Percentiles rank a stretch among this genome's conserved stretches.
Evolutionary conservation across 352 stramenopile genomes (phyloP).

Genomic region (Phytopythium kandeliae): DNA sequence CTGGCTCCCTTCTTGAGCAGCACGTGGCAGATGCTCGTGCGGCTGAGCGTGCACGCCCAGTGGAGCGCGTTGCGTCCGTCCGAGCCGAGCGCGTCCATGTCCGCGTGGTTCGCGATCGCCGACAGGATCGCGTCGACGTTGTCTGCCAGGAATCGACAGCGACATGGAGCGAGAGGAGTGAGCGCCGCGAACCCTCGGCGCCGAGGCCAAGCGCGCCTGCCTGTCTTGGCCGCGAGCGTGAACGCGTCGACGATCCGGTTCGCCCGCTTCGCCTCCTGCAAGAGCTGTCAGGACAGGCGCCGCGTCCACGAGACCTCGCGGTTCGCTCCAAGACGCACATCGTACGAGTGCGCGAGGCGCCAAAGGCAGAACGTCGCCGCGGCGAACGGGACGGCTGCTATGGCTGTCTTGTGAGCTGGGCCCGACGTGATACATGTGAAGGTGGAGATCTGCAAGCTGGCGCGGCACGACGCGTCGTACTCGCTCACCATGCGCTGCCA

Average conservation of each 20-base stretch:
- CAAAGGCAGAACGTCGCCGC: slow-evolving; percentile 45
- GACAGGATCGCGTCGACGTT: slow-evolving; percentile 72
- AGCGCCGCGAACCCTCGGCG: too few relatives aligned
- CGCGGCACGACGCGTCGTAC: slow-evolving; percentile 40
- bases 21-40: slow-evolving; percentile 74
- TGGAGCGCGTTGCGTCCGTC: slow-evolving; percentile 77
- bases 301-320: not conserved
- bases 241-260: slow-evolving; percentile 57
- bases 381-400: slow-evolving; percentile 39
- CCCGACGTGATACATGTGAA: slow-evolving; percentile 51
- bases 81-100: slow-evolving; percentile 68
- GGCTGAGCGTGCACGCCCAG: slow-evolving; percentile 72
- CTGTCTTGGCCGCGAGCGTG: slow-evolving; percentile 69
- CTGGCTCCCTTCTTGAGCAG: slow-evolving; percentile 76
- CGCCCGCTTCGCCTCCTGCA: slow-evolving; percentile 31
- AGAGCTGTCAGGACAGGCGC: not conserved
- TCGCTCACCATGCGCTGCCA: slow-evolving; percentile 54
- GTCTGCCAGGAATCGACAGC: slow-evolving; percentile 45
- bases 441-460: slow-evolving; percentile 36
- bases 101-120: slow-evolving; percentile 59
- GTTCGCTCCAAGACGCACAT: slow-evolving; percentile 19
- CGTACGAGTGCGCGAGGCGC: slow-evolving; percentile 54
- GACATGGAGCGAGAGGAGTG: too few relatives aligned
- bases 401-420: slow-evolving; percentile 26
- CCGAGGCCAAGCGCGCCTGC: too few relatives aligned